Base-by-base conservation (phyloP, 345 rosid genomes). In the Lumnitzera littorea region DNA sequence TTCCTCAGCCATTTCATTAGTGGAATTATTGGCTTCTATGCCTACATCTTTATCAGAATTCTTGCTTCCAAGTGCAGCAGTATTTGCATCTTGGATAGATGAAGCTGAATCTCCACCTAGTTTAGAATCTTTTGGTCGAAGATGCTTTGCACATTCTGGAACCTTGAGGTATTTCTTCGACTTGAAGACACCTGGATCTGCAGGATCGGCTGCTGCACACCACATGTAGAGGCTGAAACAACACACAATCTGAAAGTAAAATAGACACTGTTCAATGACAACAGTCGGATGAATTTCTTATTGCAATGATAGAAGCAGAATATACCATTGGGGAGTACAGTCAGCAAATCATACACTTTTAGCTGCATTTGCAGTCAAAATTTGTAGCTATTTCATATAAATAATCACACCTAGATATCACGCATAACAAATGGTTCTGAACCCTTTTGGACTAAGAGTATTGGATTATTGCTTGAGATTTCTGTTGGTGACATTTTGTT, bases 131-230 rank as follows among this genome's bases (percentile, higher is more conserved):
- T 84, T 82, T 60, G 67, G 70, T 11, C 54, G 75, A 67, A 70
- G 58, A 55, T 54, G 67, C 56, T 94, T 88, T 48, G 60, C 80
- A 56, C 68, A 67, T 54, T 79, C 82, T 24, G 78, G 84, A 72
- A 83, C 64, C 16, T 82, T 77, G 54, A 94, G 79, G 71, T 90
- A 88, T 76, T 94, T 89, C 66, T 84, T 86, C 13, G 91, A 89
- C 67, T 71, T 77, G 55, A 84, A 86, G 64, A 86, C 91, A 65
- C 91, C 95, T 5, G 78, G 71, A 61, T 86, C 95, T n/a, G 89
- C 95, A 65, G 89, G 96, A 78, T 89, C 91, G n/a, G 96, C 80
- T 12, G 89, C 91, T 11, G 94, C 95, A 68, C 89, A 86, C 95
- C 91, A 89, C 58, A 86, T 77, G 69, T 86, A 86, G 59, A 86